These are phyloP conservation scores for Botrytis cinerea DNA, from an alignment of 2,329 filamentous ascomycete genomes.

Conservation along the genomic window DNA sequence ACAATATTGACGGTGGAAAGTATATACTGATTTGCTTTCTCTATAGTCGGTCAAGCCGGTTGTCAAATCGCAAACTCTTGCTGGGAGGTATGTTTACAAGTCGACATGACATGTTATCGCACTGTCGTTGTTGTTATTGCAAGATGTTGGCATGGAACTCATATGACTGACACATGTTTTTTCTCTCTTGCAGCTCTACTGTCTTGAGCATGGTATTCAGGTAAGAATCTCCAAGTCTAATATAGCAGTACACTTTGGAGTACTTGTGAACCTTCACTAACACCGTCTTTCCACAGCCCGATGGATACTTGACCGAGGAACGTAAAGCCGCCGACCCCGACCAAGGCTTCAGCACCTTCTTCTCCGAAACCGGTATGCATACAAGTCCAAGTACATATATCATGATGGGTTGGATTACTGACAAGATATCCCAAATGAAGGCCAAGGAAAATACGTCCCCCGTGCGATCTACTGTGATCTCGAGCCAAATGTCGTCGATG, in stretches of 20 bases:
- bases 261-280: constrained; percentile 39
- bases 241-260: constrained; percentile 1
- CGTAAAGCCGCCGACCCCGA: constrained; percentile 91
- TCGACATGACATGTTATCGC: constrained; percentile 33
- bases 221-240: constrained; percentile 55
- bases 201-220: constrained; percentile 99
- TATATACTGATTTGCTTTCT: constrained; percentile 35
- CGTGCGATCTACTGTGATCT: constrained; percentile 68
- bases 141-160: background rate
- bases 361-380: constrained; percentile 93
- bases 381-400: constrained; percentile 27
- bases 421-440: constrained; percentile 50
- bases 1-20: constrained; percentile 26
- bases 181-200: constrained; percentile 76
- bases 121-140: constrained; percentile 13
- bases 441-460: constrained; percentile 88
- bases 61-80: constrained; percentile 99
- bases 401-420: constrained; percentile 35
- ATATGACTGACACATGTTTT: constrained; percentile 37
- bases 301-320: constrained; percentile 98
- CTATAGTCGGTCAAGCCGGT: constrained; percentile 96
- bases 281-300: constrained; percentile 63
- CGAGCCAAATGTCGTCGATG: constrained; percentile 67
- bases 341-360: constrained; percentile 99
- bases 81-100: constrained; percentile 86